These are phyloP conservation scores for Penicillium sp. DNA, from an alignment of 2,329 filamentous ascomycete species.

Conservation along the genomic window DNA sequence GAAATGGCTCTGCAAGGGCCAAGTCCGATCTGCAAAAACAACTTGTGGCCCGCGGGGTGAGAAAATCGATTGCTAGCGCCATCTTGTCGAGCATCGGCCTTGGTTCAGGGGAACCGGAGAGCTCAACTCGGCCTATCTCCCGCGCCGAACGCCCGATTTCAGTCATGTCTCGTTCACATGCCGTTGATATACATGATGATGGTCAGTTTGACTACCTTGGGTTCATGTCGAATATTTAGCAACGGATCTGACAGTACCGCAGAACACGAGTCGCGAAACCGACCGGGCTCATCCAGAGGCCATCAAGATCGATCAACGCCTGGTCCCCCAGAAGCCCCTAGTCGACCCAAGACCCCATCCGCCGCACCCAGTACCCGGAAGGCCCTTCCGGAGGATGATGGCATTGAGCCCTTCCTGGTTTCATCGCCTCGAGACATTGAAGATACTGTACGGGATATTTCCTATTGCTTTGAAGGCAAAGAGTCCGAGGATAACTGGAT, in stretches of 20 bases:
- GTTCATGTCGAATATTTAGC: not conserved
- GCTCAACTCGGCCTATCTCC: constrained; percentile 30
- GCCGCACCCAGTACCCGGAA: constrained; percentile 31
- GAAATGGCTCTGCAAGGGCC: constrained; percentile 76
- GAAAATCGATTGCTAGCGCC: constrained; percentile 80
- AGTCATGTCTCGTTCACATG: constrained; percentile 35
- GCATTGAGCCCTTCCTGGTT: constrained; percentile 79
- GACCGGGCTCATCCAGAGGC: constrained; percentile 24
- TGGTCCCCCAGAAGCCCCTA: constrained; percentile 32
- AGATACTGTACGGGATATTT: constrained; percentile 82
- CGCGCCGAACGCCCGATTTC: constrained; percentile 37
- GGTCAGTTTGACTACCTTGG: constrained; percentile 16
- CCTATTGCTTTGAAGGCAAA: constrained; percentile 78
- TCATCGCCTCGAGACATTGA: constrained; percentile 88
- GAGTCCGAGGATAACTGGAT: constrained; percentile 93
- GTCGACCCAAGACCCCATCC: constrained; percentile 16
- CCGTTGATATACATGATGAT: constrained; percentile 25
- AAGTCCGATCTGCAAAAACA: constrained; percentile 90
- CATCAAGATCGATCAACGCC: constrained; percentile 31
- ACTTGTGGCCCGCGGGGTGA: constrained; percentile 79
- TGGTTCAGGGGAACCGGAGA: constrained; percentile 31
- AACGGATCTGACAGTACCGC: constrained; percentile 5
- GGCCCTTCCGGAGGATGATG: constrained; percentile 59
- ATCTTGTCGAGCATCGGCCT: constrained; percentile 77
- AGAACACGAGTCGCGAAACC: constrained; percentile 26